Conservation (phyloP, 2,329 filamentous ascomycete genomes). For the Pestalotiopsis sp. region DNA sequence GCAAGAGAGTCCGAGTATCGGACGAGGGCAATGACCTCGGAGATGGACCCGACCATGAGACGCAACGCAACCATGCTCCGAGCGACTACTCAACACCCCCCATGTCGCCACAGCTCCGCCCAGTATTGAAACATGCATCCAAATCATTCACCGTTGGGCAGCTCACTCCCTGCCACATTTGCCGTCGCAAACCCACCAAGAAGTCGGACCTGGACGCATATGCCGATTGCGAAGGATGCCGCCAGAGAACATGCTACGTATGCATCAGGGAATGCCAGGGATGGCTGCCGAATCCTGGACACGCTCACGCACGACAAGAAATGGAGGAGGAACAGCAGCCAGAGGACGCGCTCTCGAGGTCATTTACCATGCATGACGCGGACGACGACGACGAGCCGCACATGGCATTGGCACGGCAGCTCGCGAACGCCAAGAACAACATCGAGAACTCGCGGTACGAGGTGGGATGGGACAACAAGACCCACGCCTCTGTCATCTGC, state of each 20-base stretch:
- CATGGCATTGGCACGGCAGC: constrained; percentile 10
- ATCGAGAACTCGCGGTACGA: constrained; percentile 30
- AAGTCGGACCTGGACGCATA: constrained; percentile 67
- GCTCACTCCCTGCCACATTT: constrained; percentile 65
- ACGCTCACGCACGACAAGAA: constrained; percentile 13
- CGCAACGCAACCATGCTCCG: not conserved
- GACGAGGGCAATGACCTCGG: constrained; percentile 17
- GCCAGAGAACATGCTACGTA: constrained; percentile 65
- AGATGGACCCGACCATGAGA: constrained; percentile 1
- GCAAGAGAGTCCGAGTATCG: constrained; percentile 26
- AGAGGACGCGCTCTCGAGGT: constrained; percentile 35
- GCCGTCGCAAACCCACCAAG: constrained; percentile 63
- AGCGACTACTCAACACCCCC: constrained; percentile 20
- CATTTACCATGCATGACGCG: constrained; percentile 52
- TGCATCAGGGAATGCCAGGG: constrained; percentile 65
- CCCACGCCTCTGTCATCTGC: constrained; percentile 58
- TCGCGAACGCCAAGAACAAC: constrained; percentile 7
- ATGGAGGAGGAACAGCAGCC: constrained; percentile 29
- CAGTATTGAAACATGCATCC: constrained; percentile 6
- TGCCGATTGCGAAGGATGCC: constrained; percentile 63
- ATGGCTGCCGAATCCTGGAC: constrained; percentile 33
- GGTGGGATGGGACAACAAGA: constrained; percentile 28
- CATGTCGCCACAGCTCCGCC: constrained; percentile 15
- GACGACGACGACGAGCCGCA: constrained; percentile 29
- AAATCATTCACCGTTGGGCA: constrained; percentile 23